These are phyloP conservation scores for Pleurotus pulmonarius DNA, from an alignment of 768 basidiomycete species.

Conservation along the genomic window DNA sequence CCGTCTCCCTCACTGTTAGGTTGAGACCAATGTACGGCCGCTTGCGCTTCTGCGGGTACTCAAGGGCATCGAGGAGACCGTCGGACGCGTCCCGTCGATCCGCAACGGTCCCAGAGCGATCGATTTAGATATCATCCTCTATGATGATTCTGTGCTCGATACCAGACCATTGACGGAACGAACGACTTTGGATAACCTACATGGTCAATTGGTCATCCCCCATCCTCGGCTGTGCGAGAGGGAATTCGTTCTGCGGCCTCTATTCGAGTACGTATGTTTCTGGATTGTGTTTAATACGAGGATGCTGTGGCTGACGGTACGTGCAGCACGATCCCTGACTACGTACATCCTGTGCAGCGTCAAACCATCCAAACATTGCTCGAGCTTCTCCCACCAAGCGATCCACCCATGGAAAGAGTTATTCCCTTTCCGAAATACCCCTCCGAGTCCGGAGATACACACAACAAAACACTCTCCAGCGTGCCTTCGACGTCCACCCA, in stretches of 20 bases:
- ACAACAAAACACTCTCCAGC: slow-evolving; percentile 13
- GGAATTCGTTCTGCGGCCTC: slow-evolving; percentile 88
- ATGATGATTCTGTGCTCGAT: slow-evolving; percentile 59
- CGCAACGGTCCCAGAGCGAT: slow-evolving; percentile 87
- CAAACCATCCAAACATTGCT: slow-evolving; percentile 47
- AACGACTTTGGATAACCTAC: slow-evolving; percentile 44
- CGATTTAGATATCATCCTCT: slow-evolving; percentile 86
- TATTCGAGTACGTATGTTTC: slow-evolving; percentile 70
- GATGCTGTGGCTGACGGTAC: background rate
- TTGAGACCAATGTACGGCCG: slow-evolving; percentile 71
- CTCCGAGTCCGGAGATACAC: slow-evolving; percentile 18
- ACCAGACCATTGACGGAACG: slow-evolving; percentile 41
- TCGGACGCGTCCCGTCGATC: slow-evolving; percentile 78
- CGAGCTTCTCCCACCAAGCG: slow-evolving; percentile 27
- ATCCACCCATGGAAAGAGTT: slow-evolving; percentile 64
- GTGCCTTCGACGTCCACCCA: slow-evolving; percentile 46
- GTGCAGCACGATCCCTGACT: slow-evolving; percentile 74
- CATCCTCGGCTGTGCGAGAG: slow-evolving; percentile 80
- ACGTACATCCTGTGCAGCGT: slow-evolving; percentile 57
- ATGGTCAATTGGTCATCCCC: slow-evolving; percentile 76
- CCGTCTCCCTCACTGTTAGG: slow-evolving; percentile 35
- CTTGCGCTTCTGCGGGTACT: slow-evolving; percentile 52
- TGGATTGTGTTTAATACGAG: background rate
- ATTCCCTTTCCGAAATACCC: slow-evolving; percentile 67
- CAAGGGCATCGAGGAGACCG: slow-evolving; percentile 67